Base-by-base conservation (phyloP, 306 rosid species). In the Pyrus pyrifolia region DNA sequence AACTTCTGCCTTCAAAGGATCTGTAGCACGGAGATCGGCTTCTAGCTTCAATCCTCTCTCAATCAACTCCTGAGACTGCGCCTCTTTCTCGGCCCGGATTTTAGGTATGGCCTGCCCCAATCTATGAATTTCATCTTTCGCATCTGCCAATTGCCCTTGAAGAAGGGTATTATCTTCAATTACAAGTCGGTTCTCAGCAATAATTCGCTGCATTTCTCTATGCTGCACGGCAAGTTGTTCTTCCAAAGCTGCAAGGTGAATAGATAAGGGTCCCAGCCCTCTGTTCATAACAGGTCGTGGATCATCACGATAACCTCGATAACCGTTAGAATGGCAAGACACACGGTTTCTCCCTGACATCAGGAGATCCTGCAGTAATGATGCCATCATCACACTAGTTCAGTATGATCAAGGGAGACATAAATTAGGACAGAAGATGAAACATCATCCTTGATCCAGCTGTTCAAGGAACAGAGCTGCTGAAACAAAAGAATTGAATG, bases 141-240 rank as follows among this genome's bases (percentile, higher is more conserved):
- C 87, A 74, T 82, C 85, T 12, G 78, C 57, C 45, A 85, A 64
- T 58, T 85, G 86, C 77, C 81, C 70, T 59, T 81, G 91, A 67
- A 88, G 86, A 71, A 76, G 67, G 7, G 83, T 83, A 68, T 85
- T 83, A 27, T 88, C 89, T 22, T 85, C 86, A 67, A 85, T 75
- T 19, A 85, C 84, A 61, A 70, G 51, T 15, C 76, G 81, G 40
- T 88, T 85, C 65, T 85, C 87, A 8, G 85, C 80, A 58, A 83
- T 21, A 33, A 85, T 67, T 64, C 77, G 68, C 71, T 74, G 76
- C 79, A 83, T 85, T 55, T 85, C 87, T 70, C 89, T 71, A 69
- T 40, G 84, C 61, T 83, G 87, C 38, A 79, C 51, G 49, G 83
- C 83, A 66, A 85, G 83, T 76, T 88, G 87, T 61, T 87, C 89